Evolutionary conservation across 495 filamentous ascomycete genomes (phyloP).

Genomic region (Lepraria neglecta): DNA sequence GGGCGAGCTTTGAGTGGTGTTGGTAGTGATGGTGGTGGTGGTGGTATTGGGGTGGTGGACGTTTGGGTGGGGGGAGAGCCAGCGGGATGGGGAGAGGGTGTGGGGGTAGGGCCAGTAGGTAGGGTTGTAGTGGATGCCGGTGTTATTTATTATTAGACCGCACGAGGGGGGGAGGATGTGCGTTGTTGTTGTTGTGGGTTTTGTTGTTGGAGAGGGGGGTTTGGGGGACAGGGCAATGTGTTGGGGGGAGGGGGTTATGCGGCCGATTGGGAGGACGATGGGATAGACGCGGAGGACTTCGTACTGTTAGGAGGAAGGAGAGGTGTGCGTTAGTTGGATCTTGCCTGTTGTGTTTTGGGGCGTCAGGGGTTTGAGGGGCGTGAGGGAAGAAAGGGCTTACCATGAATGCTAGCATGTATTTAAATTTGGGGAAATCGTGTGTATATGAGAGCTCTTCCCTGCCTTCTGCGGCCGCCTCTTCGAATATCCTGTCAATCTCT

Average conservation of each 20-base stretch:
- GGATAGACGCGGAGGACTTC: conserved; percentile 42
- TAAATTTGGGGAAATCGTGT: conserved; percentile 11
- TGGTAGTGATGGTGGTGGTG: not conserved
- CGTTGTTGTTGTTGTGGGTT: not conserved
- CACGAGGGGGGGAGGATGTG: not conserved
- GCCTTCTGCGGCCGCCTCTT: not conserved
- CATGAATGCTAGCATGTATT: conserved; percentile 11
- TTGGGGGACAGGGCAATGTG: not conserved
- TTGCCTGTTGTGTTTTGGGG: not conserved
- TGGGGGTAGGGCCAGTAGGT: conserved; percentile 27
- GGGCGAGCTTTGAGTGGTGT: not conserved
- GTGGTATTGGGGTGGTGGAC: not conserved
- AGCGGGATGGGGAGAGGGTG: conserved; percentile 21
- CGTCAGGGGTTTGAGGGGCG: not conserved
- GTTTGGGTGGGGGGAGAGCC: conserved; percentile 18
- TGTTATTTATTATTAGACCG: conserved; percentile 6
- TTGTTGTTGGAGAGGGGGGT: not conserved
- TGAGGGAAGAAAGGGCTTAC: conserved; percentile 1
- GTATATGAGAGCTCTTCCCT: conserved; percentile 6
- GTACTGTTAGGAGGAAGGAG: conserved; percentile 23
- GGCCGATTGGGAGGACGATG: conserved; percentile 36
- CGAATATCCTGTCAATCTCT: conserved; percentile 1
- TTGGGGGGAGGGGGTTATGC: conserved; percentile 29
- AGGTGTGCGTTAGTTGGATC: not conserved
- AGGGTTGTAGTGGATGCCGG: conserved; percentile 26